Conservation (phyloP, 805 yeast species). For the Candida golubevii region DNA sequence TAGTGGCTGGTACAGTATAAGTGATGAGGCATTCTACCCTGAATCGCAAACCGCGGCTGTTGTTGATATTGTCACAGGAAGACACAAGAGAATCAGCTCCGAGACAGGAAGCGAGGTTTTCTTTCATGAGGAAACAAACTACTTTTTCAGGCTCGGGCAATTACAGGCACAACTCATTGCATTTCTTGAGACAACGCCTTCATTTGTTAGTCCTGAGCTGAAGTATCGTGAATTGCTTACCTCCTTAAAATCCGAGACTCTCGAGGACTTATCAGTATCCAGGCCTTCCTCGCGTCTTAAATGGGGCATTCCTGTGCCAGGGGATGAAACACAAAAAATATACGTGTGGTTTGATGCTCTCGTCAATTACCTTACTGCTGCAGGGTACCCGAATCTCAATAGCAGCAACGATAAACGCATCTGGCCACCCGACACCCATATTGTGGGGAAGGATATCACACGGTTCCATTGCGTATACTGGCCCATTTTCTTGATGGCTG, state of each 20-base stretch:
- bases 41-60: constrained; percentile 60
- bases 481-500: constrained; percentile 90
- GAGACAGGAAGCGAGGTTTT: constrained; percentile 77
- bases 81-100: constrained; percentile 40
- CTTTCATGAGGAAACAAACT: constrained; percentile 76
- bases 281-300: constrained; percentile 70
- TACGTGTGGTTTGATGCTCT: constrained; percentile 98
- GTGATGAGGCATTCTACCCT: constrained; percentile 93
- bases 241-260: constrained; percentile 46
- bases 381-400: constrained; percentile 42
- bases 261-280: constrained; percentile 79
- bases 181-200: constrained; percentile 44
- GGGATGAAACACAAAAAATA: constrained; percentile 68
- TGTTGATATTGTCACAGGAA: constrained; percentile 22
- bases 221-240: constrained; percentile 51
- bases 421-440: constrained; percentile 69
- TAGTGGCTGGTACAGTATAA: constrained; percentile 90
- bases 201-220: constrained; percentile 62
- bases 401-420: constrained; percentile 19
- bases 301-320: constrained; percentile 93
- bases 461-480: constrained; percentile 89
- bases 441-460: constrained; percentile 88
- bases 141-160: constrained; percentile 72
- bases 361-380: constrained; percentile 73
- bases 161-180: constrained; percentile 54